Evolutionary conservation across 805 yeast species (phyloP).

Genomic region (Sungouiella blattae): DNA sequence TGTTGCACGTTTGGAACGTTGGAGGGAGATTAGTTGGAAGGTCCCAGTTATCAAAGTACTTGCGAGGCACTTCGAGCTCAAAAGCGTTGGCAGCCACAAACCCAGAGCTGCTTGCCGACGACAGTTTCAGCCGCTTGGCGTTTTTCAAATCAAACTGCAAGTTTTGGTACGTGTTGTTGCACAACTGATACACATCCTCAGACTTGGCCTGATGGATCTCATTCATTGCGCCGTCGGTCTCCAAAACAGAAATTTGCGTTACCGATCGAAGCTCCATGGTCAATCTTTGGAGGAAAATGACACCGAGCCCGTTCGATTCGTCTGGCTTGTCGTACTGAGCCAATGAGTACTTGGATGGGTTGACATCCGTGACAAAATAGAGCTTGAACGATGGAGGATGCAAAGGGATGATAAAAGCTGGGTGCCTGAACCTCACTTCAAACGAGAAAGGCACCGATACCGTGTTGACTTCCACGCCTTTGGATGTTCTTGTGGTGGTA

Average conservation of each 20-base stretch:
- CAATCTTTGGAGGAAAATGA: constrained; percentile 36
- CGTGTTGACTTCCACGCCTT: too few species aligned
- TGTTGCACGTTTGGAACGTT: constrained; percentile 53
- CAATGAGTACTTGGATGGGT: constrained; percentile 29
- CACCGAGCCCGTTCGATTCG: constrained; percentile 46
- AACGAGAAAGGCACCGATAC: constrained; percentile 24
- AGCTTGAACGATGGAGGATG: constrained; percentile 34
- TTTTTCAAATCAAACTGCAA: constrained; percentile 38
- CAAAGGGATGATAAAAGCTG: constrained; percentile 46
- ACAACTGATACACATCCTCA: constrained; percentile 23
- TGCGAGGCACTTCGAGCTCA: constrained; percentile 45
- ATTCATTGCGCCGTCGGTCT: constrained; percentile 17
- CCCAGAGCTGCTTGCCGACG: constrained; percentile 19
- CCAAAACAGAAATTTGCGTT: constrained; percentile 22
- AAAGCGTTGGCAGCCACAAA: constrained; percentile 13
- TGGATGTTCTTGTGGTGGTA: too few species aligned
- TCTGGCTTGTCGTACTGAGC: constrained; percentile 32
- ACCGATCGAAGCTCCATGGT: constrained; percentile 26
- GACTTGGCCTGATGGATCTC: constrained; percentile 26
- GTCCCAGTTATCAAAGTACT: constrained; percentile 36
- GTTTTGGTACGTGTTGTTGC: constrained; percentile 32
- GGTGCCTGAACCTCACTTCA: constrained; percentile 48
- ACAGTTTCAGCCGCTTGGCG: constrained; percentile 23
- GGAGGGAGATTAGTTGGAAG: constrained; percentile 52
- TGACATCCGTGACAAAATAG: constrained; percentile 24